Conservation (phyloP, 2,329 filamentous ascomycete species). For the Trichoderma sp. region DNA sequence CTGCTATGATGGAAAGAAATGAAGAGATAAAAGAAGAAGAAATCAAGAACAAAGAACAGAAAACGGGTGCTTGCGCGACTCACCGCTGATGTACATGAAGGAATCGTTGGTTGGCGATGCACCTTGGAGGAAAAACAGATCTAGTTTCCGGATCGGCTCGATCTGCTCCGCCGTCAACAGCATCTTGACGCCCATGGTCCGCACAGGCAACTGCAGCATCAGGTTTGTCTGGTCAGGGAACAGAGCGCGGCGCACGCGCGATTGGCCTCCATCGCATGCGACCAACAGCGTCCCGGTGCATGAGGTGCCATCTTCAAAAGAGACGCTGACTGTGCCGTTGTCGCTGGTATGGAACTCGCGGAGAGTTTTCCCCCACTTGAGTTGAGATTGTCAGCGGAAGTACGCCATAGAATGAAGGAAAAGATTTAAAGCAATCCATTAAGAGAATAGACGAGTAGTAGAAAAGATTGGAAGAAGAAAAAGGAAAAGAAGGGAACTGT, state of each 20-base stretch:
- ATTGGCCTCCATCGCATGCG: conserved; percentile 51
- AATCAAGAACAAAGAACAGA: not conserved
- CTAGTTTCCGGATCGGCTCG: conserved; percentile 43
- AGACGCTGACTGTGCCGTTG: conserved; percentile 38
- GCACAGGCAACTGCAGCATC: conserved; percentile 44
- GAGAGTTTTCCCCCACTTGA: conserved; percentile 43
- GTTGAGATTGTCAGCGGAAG: not conserved
- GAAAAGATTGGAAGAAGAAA: not conserved
- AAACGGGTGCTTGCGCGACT: conserved; percentile 22
- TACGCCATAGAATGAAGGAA: not conserved
- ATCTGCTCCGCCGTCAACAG: conserved; percentile 42
- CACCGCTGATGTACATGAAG: conserved; percentile 54
- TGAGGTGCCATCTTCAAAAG: conserved; percentile 47
- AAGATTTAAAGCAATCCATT: not conserved
- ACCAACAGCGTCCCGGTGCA: conserved; percentile 45
- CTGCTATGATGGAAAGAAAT: not conserved
- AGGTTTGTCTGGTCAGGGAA: conserved; percentile 31
- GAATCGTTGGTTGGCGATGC: conserved; percentile 49
- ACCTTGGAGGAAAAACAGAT: conserved; percentile 56
- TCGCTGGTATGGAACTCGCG: conserved; percentile 31
- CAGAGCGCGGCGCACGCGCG: conserved; percentile 40
- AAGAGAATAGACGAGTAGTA: not conserved
- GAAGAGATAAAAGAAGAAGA: not conserved
- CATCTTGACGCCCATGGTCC: conserved; percentile 47
- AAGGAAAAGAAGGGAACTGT: not conserved